Conservation (phyloP, 257 asterid species). For the Datura wrightii region DNA sequence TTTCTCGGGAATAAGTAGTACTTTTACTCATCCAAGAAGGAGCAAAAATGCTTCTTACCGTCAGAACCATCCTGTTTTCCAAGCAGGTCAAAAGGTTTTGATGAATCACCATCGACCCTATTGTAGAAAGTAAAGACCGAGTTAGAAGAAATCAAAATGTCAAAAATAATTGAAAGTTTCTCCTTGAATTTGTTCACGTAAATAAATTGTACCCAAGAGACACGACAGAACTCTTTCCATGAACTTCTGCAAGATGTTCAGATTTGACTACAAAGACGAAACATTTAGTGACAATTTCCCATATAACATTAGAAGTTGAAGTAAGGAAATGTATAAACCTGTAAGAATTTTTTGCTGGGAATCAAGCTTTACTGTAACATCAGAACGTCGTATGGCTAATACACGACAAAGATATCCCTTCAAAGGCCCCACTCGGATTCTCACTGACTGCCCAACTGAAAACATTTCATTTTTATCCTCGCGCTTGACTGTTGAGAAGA, state of each 20-base stretch:
- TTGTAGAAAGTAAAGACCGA: constrained; percentile 35
- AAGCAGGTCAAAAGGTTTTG: constrained; percentile 78
- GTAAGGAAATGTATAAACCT: constrained; percentile 52
- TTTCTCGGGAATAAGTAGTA: not conserved
- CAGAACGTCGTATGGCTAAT: constrained; percentile 89
- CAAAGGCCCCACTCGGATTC: constrained; percentile 92
- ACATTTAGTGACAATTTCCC: constrained; percentile 31
- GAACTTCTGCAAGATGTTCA: constrained; percentile 89
- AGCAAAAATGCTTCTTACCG: constrained; percentile 51
- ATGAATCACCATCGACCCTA: constrained; percentile 66
- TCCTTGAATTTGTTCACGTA: not conserved
- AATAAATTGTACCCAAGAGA: constrained; percentile 63
- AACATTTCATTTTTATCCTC: constrained; percentile 69
- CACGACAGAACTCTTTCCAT: constrained; percentile 62
- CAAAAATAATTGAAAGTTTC: constrained; percentile 21
- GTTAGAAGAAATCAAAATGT: constrained; percentile 22
- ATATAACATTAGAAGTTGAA: constrained; percentile 6
- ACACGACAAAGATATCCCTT: constrained; percentile 94
- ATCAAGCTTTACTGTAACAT: constrained; percentile 92
- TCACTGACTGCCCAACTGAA: constrained; percentile 82
- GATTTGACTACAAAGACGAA: constrained; percentile 66
- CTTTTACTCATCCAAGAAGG: constrained; percentile 26
- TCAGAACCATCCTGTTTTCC: constrained; percentile 67
- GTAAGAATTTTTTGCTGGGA: constrained; percentile 91
- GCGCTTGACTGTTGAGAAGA: constrained; percentile 59